Conservation (phyloP, 192 early-diverging fungal genomes). For the Backusella macrospora region DNA sequence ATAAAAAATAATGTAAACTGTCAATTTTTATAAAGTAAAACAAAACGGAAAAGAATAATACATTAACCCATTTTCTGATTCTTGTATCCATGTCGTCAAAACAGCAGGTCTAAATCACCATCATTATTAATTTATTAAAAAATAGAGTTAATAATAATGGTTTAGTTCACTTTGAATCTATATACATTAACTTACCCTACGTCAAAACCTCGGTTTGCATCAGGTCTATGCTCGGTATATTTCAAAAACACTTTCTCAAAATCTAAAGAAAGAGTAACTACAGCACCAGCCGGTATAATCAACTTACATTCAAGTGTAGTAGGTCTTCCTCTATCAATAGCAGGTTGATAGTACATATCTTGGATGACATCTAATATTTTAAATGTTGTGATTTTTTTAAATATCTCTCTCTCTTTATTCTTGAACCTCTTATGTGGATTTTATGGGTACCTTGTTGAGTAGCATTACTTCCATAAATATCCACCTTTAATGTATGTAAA, state of each 20-base stretch:
- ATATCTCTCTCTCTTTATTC: background rate
- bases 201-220: conserved; percentile 95
- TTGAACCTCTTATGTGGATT: background rate
- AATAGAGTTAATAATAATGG: conserved; percentile 8
- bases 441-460: background rate
- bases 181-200: conserved; percentile 56
- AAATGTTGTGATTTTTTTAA: background rate
- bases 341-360: conserved; percentile 72
- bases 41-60: background rate
- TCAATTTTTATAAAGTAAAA: background rate
- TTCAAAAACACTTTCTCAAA: conserved; percentile 94
- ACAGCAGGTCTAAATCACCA: conserved; percentile 53
- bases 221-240: conserved; percentile 95
- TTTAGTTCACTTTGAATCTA: background rate
- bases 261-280: conserved; percentile 68
- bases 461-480: conserved; percentile 39
- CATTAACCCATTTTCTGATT: conserved; percentile 17
- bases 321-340: conserved; percentile 81
- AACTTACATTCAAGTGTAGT: conserved; percentile 75
- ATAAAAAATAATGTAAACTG: background rate
- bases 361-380: conserved; percentile 50
- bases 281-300: conserved; percentile 68
- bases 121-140: no score
- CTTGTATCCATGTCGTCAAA: conserved; percentile 43
- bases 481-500: conserved; percentile 79